Percentiles rank a stretch among this genome's conserved stretches.
Evolutionary conservation across 1,284 basidiomycete species (phyloP).

Genomic region (Coniferiporia weirii): DNA sequence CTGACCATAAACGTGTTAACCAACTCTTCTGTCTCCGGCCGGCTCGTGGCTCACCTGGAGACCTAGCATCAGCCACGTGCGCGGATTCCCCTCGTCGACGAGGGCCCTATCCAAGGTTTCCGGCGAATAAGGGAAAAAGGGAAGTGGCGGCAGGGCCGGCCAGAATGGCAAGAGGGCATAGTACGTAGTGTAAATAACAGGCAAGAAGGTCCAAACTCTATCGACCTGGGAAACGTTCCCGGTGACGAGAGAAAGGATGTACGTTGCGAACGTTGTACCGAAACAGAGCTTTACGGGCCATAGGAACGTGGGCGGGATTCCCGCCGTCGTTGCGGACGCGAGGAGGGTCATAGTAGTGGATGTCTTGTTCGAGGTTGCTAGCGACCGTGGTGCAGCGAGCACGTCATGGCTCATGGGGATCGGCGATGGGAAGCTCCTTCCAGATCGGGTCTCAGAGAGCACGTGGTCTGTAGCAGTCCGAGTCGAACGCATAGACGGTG

Average conservation of each 20-base stretch:
- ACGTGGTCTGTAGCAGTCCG: no score
- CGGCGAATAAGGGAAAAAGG: conserved; percentile 53
- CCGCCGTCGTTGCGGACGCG: background rate
- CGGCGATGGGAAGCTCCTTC: no score
- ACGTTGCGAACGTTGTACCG: conserved; percentile 42
- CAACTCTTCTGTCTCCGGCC: background rate
- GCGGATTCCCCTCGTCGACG: conserved; percentile 49
- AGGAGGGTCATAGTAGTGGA: conserved; percentile 8
- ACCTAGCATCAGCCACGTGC: conserved; percentile 66
- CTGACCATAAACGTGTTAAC: conserved; percentile 25
- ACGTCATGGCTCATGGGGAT: no score
- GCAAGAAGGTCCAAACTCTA: conserved; percentile 70
- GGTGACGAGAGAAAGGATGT: conserved; percentile 58
- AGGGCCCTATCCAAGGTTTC: conserved; percentile 39
- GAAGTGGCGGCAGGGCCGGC: conserved; percentile 41
- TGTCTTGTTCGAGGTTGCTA: background rate
- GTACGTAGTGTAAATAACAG: conserved; percentile 73
- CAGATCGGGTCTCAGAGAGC: no score
- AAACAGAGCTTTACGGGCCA: conserved; percentile 65
- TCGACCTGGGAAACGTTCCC: conserved; percentile 86
- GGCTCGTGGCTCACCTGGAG: conserved; percentile 44
- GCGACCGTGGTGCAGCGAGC: background rate
- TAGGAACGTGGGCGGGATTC: conserved; percentile 34
- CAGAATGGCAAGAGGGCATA: conserved; percentile 68
- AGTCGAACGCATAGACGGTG: no score